Conservation (phyloP, 164 flowering plant genomes). For the Tetrastigma voinierianum region DNA sequence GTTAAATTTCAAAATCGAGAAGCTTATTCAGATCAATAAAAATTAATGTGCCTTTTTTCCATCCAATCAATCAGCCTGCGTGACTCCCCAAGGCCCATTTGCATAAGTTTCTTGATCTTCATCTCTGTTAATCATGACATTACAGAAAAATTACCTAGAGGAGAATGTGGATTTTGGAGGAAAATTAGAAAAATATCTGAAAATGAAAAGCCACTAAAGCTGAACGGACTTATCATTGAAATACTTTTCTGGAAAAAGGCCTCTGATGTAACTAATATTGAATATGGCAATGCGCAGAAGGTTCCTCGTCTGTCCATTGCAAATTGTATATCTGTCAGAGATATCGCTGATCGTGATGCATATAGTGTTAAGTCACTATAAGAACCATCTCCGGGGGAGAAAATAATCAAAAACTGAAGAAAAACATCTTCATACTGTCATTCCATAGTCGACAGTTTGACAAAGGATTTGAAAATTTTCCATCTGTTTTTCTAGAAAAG, state of each 20-base stretch:
- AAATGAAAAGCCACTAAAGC: constrained; percentile 53
- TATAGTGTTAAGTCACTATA: too few species aligned
- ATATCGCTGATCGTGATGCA: too few species aligned
- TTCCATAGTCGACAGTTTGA: too few species aligned
- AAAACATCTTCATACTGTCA: too few species aligned
- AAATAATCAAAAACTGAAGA: too few species aligned
- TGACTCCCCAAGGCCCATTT: constrained; percentile 91
- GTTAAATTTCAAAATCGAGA: background rate
- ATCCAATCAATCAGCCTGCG: constrained; percentile 94
- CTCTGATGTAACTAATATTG: constrained; percentile 97
- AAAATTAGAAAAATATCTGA: background rate
- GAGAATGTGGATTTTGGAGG: background rate
- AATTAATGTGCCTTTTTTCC: constrained; percentile 72
- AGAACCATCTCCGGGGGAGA: too few species aligned
- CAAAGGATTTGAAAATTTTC: too few species aligned
- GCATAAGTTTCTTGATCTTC: constrained; percentile 96
- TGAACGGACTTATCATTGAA: constrained; percentile 88
- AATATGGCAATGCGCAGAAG: constrained; percentile 91
- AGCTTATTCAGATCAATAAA: background rate
- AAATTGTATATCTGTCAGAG: background rate
- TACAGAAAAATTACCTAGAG: background rate
- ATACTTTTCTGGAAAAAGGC: constrained; percentile 91
- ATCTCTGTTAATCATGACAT: constrained; percentile 53
- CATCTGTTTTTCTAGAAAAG: too few species aligned
- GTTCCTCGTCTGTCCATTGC: constrained; percentile 66